Evolutionary conservation across 257 asterid genomes (phyloP), one percentile per base, ranked within the genome.

Genomic region (Nicotiana obtusifolia): DNA sequence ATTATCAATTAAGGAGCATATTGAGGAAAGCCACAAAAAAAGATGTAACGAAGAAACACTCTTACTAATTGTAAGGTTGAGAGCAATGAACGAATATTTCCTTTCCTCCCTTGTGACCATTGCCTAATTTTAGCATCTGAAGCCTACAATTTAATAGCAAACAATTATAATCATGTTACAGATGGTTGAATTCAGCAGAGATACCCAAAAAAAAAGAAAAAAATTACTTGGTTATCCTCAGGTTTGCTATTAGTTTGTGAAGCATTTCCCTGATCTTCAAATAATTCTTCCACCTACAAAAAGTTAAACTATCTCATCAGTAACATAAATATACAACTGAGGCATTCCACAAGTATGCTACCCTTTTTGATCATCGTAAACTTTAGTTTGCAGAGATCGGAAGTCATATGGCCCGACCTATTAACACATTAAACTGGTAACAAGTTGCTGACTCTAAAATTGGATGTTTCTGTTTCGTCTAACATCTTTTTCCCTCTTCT

Each of bases 71-170:
- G 99, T 85, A 95, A 84, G 31, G 99, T 95, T 52, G 99, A 95
- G 5, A 95, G 90, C 83, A 95, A 84, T 6, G 99, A 94, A 33
- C 97, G 97, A 52, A 95, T 95, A 87, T 95, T 95, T 83, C 98
- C 98, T 87, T 94, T 92, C 92, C 94, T 94, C 80, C 98, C 99
- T 13, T 84, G 84, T 68, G 97, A 90, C 99, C 99, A 94, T 81
- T 94, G 95, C 81, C 84, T 87, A 82, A 95, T 90, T 89, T 93
- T 94, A 78, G 92, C 89, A 86, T 94, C 95, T 77, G 87, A 86
- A 86, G 91, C 94, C 98, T 95, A 90, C 80, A 76, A 71, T 9
- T 20, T 26, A 17, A 80, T 57, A 16, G 57, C 0, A 35, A 47
- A 17, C 10, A 0, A 30, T 14, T 52, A 64, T 19, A 49, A 64